Base-by-base conservation (phyloP, 352 stramenopile genomes). In the Phytophthora tentaculata region DNA sequence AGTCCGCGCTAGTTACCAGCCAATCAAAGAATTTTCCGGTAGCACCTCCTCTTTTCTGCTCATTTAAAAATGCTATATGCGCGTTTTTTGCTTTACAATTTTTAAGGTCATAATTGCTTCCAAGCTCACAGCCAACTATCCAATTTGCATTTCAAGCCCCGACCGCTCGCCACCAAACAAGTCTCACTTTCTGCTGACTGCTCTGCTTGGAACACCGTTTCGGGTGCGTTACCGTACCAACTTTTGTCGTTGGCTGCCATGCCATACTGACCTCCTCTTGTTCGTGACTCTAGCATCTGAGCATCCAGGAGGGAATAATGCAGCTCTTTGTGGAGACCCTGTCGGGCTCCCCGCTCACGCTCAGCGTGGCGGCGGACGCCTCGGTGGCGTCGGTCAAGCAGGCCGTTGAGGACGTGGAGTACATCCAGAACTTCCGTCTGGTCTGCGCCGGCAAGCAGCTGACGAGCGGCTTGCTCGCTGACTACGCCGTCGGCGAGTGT, bases 321-420 rank as follows among this genome's bases (percentile, higher is more conserved):
- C 92, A 98, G 85, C 96, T 98, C 81, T 98, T 98, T 79, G 88
- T 98, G 63, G 88, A 94, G 74, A 92, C 87, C 76, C 85, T 96
- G 49, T 89, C 84, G 76, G 88, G 88, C 66, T 82, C 81, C 64
- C 94, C 86, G 71, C 80, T 95, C 64, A 91, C 83, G 65, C 82
- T 95, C 37, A 79, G 68, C 70, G 83, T 96, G 71, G 84, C 85
- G 64, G 71, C 86, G 83, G 88, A 90, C 75, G 92, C 91, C 76
- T 98, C 94, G 56, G 88, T 98, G 61, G 89, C 90, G 54, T 92
- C 91, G 69, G 86, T 98, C 62, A 97, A 96, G 81, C 74, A 93
- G 80, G 90, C 95, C 84, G 95, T 99, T 54, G 95, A 98, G 80
- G 96, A 98, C 85, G 74, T 86, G 58, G 92, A 98, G 76, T 98